These are phyloP conservation scores for Termitomyces sp. DNA, from an alignment of 768 basidiomycete species.

Conservation along the genomic window DNA sequence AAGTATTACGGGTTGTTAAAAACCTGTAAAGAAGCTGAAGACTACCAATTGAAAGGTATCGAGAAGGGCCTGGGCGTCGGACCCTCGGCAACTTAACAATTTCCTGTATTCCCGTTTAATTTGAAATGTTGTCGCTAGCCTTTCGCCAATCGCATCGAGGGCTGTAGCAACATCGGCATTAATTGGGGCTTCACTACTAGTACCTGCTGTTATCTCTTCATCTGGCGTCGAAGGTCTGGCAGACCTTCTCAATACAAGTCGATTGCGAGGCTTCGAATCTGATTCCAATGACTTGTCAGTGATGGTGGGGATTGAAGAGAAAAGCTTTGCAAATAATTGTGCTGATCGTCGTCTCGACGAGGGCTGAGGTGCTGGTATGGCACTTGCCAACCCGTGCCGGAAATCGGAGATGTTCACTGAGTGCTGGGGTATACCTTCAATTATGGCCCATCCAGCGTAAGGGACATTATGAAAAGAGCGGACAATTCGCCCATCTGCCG, in stretches of 20 bases:
- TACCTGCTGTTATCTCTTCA: no score
- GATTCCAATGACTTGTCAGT: neutral
- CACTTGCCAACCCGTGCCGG: neutral
- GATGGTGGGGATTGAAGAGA: neutral
- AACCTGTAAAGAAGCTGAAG: neutral
- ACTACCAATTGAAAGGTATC: constrained; percentile 3
- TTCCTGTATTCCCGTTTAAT: neutral
- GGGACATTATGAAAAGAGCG: neutral
- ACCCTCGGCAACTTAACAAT: neutral
- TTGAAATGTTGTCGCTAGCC: neutral
- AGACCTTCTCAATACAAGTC: neutral
- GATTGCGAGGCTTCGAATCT: neutral
- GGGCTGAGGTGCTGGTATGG: neutral
- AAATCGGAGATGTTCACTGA: neutral
- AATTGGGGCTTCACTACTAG: no score
- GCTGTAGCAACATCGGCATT: no score
- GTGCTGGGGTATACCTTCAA: neutral
- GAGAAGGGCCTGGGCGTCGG: neutral
- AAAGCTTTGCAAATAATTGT: neutral
- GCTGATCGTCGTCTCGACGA: neutral
- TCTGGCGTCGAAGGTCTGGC: neutral
- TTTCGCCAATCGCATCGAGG: neutral
- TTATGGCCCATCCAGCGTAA: neutral
- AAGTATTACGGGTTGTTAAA: neutral
- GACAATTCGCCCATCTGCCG: neutral